A percentile compares a stretch with the other conserved stretches of the same genome.
phyloP scores from a whole-genome alignment of 257 asterid species.

The Penstemon newberryi region DNA sequence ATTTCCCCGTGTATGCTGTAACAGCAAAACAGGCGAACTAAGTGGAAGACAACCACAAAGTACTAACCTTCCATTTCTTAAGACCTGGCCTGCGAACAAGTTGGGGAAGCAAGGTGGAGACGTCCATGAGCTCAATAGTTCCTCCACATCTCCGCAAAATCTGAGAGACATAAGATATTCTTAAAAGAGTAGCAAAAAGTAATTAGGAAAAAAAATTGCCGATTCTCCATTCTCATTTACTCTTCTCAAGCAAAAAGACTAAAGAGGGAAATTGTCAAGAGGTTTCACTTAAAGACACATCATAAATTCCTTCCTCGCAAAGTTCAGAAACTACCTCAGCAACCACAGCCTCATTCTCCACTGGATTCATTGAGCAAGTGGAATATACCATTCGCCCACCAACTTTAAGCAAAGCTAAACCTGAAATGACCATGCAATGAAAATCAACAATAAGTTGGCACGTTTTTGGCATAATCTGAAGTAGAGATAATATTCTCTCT shows the following conservation, averaged over 20 bases:
- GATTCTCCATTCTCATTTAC: too few species aligned
- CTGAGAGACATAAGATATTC: conserved; percentile 39
- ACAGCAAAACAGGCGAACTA: conserved; percentile 13
- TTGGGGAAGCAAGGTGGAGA: conserved; percentile 79
- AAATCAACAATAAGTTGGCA: conserved; percentile 12
- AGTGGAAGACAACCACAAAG: conserved; percentile 11
- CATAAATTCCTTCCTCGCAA: neutral
- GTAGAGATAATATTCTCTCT: neutral
- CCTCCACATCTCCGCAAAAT: conserved; percentile 82
- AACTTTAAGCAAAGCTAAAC: conserved; percentile 89
- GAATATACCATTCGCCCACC: conserved; percentile 97
- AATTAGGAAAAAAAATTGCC: too few species aligned
- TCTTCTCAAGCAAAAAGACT: too few species aligned
- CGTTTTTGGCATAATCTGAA: conserved; percentile 14
- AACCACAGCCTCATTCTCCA: conserved; percentile 96
- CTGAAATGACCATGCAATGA: conserved; percentile 41
- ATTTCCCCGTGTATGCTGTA: neutral
- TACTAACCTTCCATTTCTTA: conserved; percentile 84
- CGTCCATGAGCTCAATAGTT: conserved; percentile 80
- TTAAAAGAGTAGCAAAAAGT: too few species aligned
- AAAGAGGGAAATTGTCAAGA: too few species aligned
- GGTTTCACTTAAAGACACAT: too few species aligned
- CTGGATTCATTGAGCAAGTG: conserved; percentile 98
- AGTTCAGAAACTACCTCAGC: conserved; percentile 64
- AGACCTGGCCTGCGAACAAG: conserved; percentile 91